Evolutionary conservation across 768 basidiomycete genomes (phyloP), one percentile per base, ranked within the genome.

Genomic region (Psilocybe azurescens): DNA sequence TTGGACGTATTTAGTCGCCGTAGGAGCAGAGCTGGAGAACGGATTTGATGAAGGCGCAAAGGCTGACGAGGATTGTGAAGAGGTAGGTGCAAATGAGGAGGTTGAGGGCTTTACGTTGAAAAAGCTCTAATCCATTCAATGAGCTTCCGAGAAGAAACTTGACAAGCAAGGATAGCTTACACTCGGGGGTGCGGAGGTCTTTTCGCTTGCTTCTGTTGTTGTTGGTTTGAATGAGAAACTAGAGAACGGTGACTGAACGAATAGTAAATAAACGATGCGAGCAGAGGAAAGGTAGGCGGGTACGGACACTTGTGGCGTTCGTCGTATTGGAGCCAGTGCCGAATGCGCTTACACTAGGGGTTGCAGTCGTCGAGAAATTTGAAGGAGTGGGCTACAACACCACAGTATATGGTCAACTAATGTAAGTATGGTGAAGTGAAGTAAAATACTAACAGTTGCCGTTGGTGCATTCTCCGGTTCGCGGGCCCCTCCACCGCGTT

Each of bases 1-100:
- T 83, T 86, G 3, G 83, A 81, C 3, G 86, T 79, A 53, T 70
- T 77, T 5, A n/a, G 84, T 79, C 13, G 61, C 56, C 32, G 51
- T 53, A 16, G 5, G 79, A 80, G 36, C 74, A 72, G 68, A 65
- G 32, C 61, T 59, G 39, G 68, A 65, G 24, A 68, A 62, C 48
- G 66, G 57, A 32, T 61, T 63, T 7, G 69, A 36, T 36, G n/a
- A 41, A 41, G 63, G n/a, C 9, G 64, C 30, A 32, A 61, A 57
- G 14, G 60, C 10, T 29, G 67, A 65, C 10, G 38, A 24, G 58
- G 58, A 18, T 56, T 46, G 36, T 58, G 59, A 53, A 10, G 66
- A 28, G 9, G 69, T 60, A 18, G 70, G 50, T 41, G 64, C 62
- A 18, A 57, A 47, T 13, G 61, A 36, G 20, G 75, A 65, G 16